Base-by-base conservation (phyloP, 228 moss, liverwort and hornwort genomes). In the Sphagnum magellanicum region DNA sequence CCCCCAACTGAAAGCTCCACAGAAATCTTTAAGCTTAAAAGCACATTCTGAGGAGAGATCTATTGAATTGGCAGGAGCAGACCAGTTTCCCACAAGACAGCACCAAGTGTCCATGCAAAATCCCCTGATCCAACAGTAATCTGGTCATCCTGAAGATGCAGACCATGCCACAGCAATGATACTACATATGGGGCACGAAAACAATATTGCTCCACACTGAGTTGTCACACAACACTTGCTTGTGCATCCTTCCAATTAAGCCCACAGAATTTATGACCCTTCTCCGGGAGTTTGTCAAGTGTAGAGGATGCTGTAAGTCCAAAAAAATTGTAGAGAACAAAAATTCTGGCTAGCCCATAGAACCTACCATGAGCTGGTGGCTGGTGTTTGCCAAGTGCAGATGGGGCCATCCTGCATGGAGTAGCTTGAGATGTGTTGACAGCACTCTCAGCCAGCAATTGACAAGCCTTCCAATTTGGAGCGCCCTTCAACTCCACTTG, bases 31-130 rank as follows among this genome's bases (percentile, higher is more conserved):
- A 46, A 84, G 74, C 61, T 70, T 48, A 69, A 61, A 67, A 77
- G 68, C 16, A 68, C 71, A 63, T 67, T 70, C 61, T 79, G 82
- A 48, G 77, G 74, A 62, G 77, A 68, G 52, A 76, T 70, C 65
- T 75, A 70, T 63, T 74, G 79, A 50, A 67, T 63, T 7, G 94
- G 88, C 32, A 78, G 87, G 68, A 98, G 80, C 61, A 94, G 92
- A 80, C 90, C 94, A 77, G 92, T 91, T 80, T 98, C 98, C 75
- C 85, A 91, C 63, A 98, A 84, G 49, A 92, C 98, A 72, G 98
- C 94, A 67, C 98, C 98, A 48, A 98, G 52, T 8, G 98, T 98
- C 98, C 98, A 98, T 46, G 98, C 98, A 72, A 98, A 98, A 74
- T 93, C 98, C 67, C 93, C 92, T 49, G 90, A 90, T 32, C 93